A percentile compares a stretch with the other conserved stretches of the same genome.
These are phyloP conservation scores for Suillus luteus DNA, from an alignment of 768 basidiomycete genomes.

Conservation along the genomic window DNA sequence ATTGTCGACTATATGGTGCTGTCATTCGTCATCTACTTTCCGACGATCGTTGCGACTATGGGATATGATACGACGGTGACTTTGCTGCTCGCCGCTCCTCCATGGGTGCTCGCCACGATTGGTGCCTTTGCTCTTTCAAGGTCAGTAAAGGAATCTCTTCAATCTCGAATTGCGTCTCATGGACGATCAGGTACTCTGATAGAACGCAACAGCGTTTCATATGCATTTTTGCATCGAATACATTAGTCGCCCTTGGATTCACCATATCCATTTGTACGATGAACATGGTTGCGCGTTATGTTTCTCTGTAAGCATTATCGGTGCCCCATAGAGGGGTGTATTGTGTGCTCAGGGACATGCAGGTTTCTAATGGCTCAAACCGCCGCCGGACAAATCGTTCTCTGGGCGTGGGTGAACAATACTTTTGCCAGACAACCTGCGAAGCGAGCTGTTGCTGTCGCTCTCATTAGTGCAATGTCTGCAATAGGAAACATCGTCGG, in stretches of 20 bases:
- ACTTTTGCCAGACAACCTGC: constrained; percentile 73
- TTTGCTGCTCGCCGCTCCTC: constrained; percentile 43
- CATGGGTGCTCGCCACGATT: constrained; percentile 36
- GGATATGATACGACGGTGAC: constrained; percentile 39
- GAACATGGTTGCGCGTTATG: constrained; percentile 59
- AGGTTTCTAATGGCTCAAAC: constrained; percentile 76
- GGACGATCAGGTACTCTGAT: constrained; percentile 62
- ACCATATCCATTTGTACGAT: constrained; percentile 60
- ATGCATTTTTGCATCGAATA: constrained; percentile 56
- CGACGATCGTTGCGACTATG: constrained; percentile 23
- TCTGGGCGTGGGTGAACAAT: constrained; percentile 46
- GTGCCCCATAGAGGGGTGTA: background rate
- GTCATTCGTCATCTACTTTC: constrained; percentile 58
- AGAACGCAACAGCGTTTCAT: constrained; percentile 62
- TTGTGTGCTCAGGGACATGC: background rate
- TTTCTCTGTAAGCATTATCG: constrained; percentile 49
- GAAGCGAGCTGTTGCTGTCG: constrained; percentile 83
- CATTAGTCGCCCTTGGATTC: constrained; percentile 64
- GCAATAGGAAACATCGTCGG: constrained; percentile 81
- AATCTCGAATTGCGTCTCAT: constrained; percentile 4
- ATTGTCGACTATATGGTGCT: constrained; percentile 48
- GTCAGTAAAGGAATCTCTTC: background rate
- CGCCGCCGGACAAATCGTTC: constrained; percentile 67
- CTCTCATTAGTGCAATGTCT: constrained; percentile 74
- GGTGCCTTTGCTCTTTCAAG: constrained; percentile 29